A percentile compares a stretch with the other conserved stretches of the same genome.
phyloP scores from a whole-genome alignment of 1,284 basidiomycete genomes.

The Marasmius oreades region DNA sequence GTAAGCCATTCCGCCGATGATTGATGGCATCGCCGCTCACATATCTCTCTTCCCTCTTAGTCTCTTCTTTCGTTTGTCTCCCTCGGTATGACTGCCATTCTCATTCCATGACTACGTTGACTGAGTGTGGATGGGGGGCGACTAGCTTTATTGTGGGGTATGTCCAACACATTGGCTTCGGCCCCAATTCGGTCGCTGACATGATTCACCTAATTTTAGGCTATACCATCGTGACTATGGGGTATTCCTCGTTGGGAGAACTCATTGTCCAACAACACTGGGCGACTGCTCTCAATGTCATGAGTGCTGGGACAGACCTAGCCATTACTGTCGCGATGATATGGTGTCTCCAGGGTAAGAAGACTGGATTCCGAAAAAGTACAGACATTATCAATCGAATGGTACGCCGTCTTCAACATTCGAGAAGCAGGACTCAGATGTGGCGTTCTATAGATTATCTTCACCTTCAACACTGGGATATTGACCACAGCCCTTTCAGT shows the following conservation, averaged over 20 bases:
- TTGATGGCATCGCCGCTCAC: not conserved
- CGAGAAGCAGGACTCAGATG: too few species aligned
- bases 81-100: not conserved
- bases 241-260: not conserved
- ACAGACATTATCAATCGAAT: constrained; percentile 2
- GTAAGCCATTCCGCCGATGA: not conserved
- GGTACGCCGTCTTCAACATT: too few species aligned
- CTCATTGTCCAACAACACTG: not conserved
- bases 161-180: not conserved
- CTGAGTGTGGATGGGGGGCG: not conserved
- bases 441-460: not conserved
- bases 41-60: not conserved
- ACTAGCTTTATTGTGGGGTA: constrained; percentile 1
- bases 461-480: constrained; percentile 7
- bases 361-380: constrained; percentile 2
- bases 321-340: constrained; percentile 1
- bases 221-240: constrained; percentile 1
- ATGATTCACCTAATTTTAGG: not conserved
- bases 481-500: not conserved
- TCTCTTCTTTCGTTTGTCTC: not conserved
- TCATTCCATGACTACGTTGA: not conserved
- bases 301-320: not conserved
- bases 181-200: not conserved
- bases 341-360: not conserved
- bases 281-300: constrained; percentile 1